Evolutionary conservation across 1,139 yeast species (phyloP).

Genomic region (Kazachstania sp.): DNA sequence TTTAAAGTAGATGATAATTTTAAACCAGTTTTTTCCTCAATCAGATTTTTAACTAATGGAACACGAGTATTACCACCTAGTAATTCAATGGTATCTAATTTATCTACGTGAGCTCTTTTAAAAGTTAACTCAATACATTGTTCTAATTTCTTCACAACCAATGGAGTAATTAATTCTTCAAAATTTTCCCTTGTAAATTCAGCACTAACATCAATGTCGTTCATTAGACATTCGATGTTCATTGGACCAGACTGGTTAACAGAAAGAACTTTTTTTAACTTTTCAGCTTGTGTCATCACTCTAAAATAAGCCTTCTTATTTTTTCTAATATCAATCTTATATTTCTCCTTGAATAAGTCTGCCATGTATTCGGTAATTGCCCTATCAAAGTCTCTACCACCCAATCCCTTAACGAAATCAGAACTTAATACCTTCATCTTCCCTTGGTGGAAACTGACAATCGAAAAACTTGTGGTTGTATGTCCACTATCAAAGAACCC

Average conservation of each 20-base stretch:
- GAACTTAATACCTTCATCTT: conserved; percentile 87
- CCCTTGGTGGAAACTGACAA: conserved; percentile 90
- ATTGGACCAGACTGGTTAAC: conserved; percentile 93
- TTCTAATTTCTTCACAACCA: conserved; percentile 55
- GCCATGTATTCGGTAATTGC: conserved; percentile 94
- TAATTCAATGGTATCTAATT: conserved; percentile 82
- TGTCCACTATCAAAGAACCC: conserved; percentile 95
- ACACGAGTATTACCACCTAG: conserved; percentile 98
- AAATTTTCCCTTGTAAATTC: conserved; percentile 83
- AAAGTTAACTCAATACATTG: conserved; percentile 76
- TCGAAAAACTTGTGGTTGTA: conserved; percentile 83
- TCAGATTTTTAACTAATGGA: conserved; percentile 76
- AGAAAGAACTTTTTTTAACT: conserved; percentile 87
- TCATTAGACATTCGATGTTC: conserved; percentile 90
- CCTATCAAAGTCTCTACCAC: conserved; percentile 92
- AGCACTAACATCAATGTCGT: conserved; percentile 91
- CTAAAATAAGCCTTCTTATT: conserved; percentile 94
- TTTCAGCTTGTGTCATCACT: conserved; percentile 84
- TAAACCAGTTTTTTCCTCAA: conserved; percentile 74
- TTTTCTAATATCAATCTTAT: conserved; percentile 81
- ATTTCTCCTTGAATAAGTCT: conserved; percentile 76
- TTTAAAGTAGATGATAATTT: conserved; percentile 87
- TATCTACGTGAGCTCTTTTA: conserved; percentile 61
- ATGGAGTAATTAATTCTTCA: conserved; percentile 78
- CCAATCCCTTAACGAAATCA: conserved; percentile 88